Base-by-base conservation (phyloP, 2,329 filamentous ascomycete genomes). In the Aspergillus calidoustus region DNA sequence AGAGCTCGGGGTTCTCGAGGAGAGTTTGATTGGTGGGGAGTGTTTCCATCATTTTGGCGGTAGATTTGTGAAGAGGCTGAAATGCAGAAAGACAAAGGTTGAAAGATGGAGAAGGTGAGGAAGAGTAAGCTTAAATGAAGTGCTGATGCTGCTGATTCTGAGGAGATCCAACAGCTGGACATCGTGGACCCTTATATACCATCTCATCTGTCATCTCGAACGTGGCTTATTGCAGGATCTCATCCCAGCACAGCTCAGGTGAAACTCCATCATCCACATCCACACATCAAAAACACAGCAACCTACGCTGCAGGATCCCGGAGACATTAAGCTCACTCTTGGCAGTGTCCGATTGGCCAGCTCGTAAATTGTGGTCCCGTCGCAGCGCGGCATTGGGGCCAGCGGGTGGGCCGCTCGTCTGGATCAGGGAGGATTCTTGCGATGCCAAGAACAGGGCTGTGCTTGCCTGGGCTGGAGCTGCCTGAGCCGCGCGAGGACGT, bases 1-100 rank as follows among this genome's bases (percentile, higher is more conserved):
- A 80, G 54, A 70, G 64, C 23, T 68, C 60, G 4, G 62, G 54
- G 44, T 61, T 43, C 13, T 52, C 44, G 3, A 61, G 31, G 3
- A 58, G 54, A 30, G 54, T 61, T 23, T 19, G 22, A 46, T 61
- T 58, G 49, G 54, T 48, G 23, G 34, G 38, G 23, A 52, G 23
- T 23, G 41, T 48, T 15, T 31, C 55, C 28, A 15, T 46, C 47
- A 59, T 58, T 8, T 34, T 59, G 49, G n/a, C n/a, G 30, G 34
- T 34, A 17, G 23, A 50, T 15, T 23, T n/a, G 28, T 19, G 28
- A 46, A 31, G 9, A 19, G 2, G 46, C 15, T 38, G 25, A 30
- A 52, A 23, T 38, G 28, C n/a, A 15, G 11, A n/a, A 56, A 38
- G 11, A 9, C 5, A n/a, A 56, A 38, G 11, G 9, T 23, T 5